phyloP scores from a whole-genome alignment of 2,329 filamentous ascomycete species.

The Zasmidium angulare region DNA sequence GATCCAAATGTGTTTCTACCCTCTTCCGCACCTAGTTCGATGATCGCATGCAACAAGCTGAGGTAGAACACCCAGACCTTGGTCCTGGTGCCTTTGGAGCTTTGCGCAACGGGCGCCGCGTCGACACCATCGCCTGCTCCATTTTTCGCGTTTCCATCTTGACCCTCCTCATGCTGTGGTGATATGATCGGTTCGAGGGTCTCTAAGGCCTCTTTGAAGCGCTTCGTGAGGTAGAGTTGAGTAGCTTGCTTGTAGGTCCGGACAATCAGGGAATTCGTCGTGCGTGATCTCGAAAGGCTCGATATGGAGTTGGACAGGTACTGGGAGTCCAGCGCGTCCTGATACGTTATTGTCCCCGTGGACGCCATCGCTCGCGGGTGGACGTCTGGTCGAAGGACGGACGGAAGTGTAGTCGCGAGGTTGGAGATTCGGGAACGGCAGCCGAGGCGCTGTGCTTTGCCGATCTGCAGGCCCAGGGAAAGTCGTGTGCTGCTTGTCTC shows the following conservation, averaged over 20 bases:
- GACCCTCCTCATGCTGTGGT: constrained; percentile 39
- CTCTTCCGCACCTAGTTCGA: constrained; percentile 85
- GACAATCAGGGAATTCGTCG: constrained; percentile 71
- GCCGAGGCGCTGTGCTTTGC: constrained; percentile 3
- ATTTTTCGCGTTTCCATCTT: constrained; percentile 26
- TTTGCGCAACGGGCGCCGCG: constrained; percentile 71
- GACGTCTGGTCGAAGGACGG: not conserved
- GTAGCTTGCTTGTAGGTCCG: constrained; percentile 93
- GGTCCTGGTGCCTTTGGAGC: constrained; percentile 78
- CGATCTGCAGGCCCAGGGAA: not conserved
- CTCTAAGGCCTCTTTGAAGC: constrained; percentile 83
- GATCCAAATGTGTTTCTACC: constrained; percentile 85
- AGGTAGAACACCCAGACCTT: constrained; percentile 98
- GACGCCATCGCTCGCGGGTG: constrained; percentile 28
- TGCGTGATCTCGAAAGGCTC: constrained; percentile 66
- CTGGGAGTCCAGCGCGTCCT: constrained; percentile 55
- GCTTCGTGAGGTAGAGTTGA: constrained; percentile 90
- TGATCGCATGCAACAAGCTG: constrained; percentile 84
- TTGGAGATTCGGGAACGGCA: not conserved
- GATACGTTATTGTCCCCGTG: constrained; percentile 46
- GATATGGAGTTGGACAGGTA: constrained; percentile 67
- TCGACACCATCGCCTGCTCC: constrained; percentile 8
- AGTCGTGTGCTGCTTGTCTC: not conserved
- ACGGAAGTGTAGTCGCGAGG: not conserved
- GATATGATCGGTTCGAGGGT: constrained; percentile 81